Base-by-base conservation (phyloP, 345 rosid genomes). In the Hypericum perforatum region DNA sequence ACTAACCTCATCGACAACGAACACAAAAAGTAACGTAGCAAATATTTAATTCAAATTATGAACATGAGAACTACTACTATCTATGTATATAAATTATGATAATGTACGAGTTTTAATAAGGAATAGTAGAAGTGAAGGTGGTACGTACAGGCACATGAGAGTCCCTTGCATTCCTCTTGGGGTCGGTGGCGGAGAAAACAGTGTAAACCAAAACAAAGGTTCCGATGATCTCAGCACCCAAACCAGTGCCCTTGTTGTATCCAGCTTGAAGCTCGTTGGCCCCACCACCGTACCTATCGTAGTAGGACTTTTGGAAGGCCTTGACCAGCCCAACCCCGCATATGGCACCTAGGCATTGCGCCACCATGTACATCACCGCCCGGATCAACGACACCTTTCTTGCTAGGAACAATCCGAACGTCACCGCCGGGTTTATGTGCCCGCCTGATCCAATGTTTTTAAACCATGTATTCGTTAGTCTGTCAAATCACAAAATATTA, bases 151-250 rank as follows among this genome's bases (percentile, higher is more conserved):
- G 97, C 50, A 89, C 77, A 64, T 83, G 92, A 62, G 97, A 89
- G 82, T 89, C 97, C 13, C 92, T 70, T 3, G 97, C 95, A 37
- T 55, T 89, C 43, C 92, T 70, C 76, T 85, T 83, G 11, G 97
- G 95, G 56, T 89, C 85, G 0, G 92, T 89, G 50, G 97, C 92
- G 0, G 97, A 89, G 76, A 89, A 85, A 41, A 89, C 97, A 0
- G 94, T 88, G 76, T 88, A 88, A 29, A 88, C 95, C 54, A 89
- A 66, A 38, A 85, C 85, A 16, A 85, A 88, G 9, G 96, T 88
- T 5, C 94, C 96, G 9, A 88, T 80, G 58, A 88, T 85, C 82
- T 88, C 97, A 4, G 86, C 97, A 5, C 78, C 89, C 58, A 89
- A 49, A 14, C 95, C 95, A 3, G 53, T 70, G 43, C 81, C 81